Conservation (phyloP, 1,284 basidiomycete genomes). For the Cerioporus squamosus region DNA sequence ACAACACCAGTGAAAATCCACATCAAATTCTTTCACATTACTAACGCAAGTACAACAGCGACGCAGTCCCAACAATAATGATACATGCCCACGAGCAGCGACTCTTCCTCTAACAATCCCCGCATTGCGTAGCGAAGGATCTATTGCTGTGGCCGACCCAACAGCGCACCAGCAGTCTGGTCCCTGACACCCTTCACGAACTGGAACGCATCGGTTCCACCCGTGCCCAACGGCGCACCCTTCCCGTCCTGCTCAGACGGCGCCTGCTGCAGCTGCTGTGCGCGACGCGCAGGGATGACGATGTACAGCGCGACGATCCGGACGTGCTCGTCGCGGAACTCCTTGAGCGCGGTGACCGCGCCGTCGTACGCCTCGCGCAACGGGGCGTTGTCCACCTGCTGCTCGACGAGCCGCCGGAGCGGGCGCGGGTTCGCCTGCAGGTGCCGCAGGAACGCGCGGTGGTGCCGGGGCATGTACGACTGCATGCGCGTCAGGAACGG, state of each 20-base stretch:
- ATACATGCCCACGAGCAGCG: no score
- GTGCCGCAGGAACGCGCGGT: constrained; percentile 88
- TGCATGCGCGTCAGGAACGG: constrained; percentile 84
- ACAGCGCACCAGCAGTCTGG: constrained; percentile 59
- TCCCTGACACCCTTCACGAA: constrained; percentile 85
- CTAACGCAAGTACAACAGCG: no score
- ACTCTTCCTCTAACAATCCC: no score
- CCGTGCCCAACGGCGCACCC: constrained; percentile 71
- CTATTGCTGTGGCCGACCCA: constrained; percentile 5
- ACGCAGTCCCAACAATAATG: no score
- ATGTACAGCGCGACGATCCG: constrained; percentile 87
- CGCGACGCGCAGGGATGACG: constrained; percentile 62
- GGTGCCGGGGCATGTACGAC: constrained; percentile 89
- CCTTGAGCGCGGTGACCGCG: constrained; percentile 75
- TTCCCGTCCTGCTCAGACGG: constrained; percentile 7
- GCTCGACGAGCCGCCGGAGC: constrained; percentile 55
- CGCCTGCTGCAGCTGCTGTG: constrained; percentile 16
- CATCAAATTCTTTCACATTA: no score
- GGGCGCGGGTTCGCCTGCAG: constrained; percentile 67
- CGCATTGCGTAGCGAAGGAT: no score
- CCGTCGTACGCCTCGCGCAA: constrained; percentile 73
- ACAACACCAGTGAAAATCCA: no score
- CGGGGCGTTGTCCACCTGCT: constrained; percentile 32
- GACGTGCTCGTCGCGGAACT: constrained; percentile 88
- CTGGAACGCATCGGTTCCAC: constrained; percentile 82